Evolutionary conservation across 345 rosid species (phyloP).

Genomic region (Rhizophora mangle): DNA sequence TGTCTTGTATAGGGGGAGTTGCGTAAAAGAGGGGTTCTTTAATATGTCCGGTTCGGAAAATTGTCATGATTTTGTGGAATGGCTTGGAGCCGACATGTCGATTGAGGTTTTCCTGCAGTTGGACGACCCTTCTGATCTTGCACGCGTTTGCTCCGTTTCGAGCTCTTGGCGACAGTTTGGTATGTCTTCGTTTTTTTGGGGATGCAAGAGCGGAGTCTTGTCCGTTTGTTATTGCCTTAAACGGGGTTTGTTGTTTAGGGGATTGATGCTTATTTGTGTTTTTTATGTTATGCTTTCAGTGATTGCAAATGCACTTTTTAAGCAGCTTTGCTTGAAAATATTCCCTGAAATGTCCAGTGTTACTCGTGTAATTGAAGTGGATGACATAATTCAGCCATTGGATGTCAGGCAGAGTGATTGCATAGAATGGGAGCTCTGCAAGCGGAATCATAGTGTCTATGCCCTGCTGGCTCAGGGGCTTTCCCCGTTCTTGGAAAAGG

Average conservation of each 20-base stretch:
- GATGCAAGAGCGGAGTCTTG: neutral
- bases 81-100: conserved; percentile 32
- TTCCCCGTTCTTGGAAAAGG: conserved; percentile 16
- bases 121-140: conserved; percentile 37
- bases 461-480: conserved; percentile 39
- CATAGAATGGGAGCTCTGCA: conserved; percentile 21
- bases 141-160: conserved; percentile 30
- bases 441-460: conserved; percentile 33
- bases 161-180: conserved; percentile 30
- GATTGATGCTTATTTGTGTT: neutral
- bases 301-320: conserved; percentile 28
- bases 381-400: conserved; percentile 25
- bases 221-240: neutral
- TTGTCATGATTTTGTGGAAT: conserved; percentile 28
- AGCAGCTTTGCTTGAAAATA: conserved; percentile 34
- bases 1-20: neutral
- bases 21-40: neutral
- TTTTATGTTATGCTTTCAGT: conserved; percentile 20
- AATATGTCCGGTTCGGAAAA: conserved; percentile 19
- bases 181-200: neutral
- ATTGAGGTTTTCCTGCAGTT: conserved; percentile 19
- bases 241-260: neutral
- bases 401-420: conserved; percentile 6
- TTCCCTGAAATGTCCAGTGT: conserved; percentile 25
- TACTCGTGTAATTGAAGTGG: conserved; percentile 17